Evolutionary conservation across 2,329 filamentous ascomycete species (phyloP).

Genomic region (Neonectria ditissima): DNA sequence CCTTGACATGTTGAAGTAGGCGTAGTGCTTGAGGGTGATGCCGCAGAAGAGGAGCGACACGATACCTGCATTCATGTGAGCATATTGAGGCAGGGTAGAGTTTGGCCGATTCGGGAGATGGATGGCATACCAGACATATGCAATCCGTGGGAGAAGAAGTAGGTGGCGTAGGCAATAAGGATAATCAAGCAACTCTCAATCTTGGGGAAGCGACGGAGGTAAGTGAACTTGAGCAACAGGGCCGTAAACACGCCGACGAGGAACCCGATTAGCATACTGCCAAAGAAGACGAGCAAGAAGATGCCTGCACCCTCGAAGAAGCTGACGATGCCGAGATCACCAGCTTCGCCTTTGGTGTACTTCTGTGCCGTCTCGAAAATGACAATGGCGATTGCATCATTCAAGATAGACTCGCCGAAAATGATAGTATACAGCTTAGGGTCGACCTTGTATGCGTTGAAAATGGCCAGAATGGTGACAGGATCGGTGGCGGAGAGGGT

Average conservation of each 20-base stretch:
- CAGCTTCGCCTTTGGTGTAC: constrained; percentile 82
- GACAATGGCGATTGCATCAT: constrained; percentile 98
- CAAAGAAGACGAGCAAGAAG: constrained; percentile 96
- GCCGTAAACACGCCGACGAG: constrained; percentile 89
- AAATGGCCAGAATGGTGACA: constrained; percentile 97
- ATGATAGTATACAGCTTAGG: constrained; percentile 99
- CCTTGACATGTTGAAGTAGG: constrained; percentile 99
- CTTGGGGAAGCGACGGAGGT: constrained; percentile 91
- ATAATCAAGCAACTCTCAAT: constrained; percentile 96
- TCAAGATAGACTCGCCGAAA: constrained; percentile 97
- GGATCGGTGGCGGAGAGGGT: constrained; percentile 97
- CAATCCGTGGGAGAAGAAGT: constrained; percentile 97
- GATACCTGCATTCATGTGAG: constrained; percentile 73
- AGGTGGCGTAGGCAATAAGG: constrained; percentile 93
- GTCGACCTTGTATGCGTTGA: constrained; percentile 99
- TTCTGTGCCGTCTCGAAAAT: constrained; percentile 97
- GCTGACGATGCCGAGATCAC: constrained; percentile 80
- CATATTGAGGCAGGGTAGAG: neutral
- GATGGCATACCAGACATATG: constrained; percentile 85
- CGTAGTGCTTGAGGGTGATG: constrained; percentile 98
- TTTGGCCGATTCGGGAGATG: neutral
- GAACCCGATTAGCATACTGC: constrained; percentile 89
- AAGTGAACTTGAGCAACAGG: constrained; percentile 92
- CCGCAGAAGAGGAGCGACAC: constrained; percentile 97
- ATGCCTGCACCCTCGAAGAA: constrained; percentile 92